These are phyloP conservation scores for Eucalyptus polyanthemos DNA, from an alignment of 345 rosid genomes.

Conservation along the genomic window DNA sequence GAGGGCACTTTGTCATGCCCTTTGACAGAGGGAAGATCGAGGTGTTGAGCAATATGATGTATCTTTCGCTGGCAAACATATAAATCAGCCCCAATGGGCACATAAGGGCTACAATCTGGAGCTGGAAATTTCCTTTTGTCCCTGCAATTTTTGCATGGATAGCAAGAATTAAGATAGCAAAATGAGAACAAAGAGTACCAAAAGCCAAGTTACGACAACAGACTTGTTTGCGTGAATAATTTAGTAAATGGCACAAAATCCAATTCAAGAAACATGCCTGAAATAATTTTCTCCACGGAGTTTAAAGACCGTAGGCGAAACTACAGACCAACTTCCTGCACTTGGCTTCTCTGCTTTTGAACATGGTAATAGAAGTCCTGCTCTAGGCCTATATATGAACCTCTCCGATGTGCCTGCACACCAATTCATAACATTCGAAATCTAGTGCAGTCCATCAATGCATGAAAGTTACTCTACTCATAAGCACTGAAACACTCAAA, in stretches of 20 bases:
- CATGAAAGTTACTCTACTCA: background rate
- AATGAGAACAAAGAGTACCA: background rate
- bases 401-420: slow-evolving; percentile 39
- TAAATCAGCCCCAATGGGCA: slow-evolving; percentile 64
- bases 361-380: slow-evolving; percentile 47
- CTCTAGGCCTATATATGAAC: slow-evolving; percentile 42
- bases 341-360: slow-evolving; percentile 9
- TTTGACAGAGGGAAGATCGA: slow-evolving; percentile 50
- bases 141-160: slow-evolving; percentile 14
- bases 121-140: slow-evolving; percentile 63
- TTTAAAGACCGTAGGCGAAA: background rate
- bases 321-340: background rate
- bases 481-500: background rate
- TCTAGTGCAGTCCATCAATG: background rate
- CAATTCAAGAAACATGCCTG: slow-evolving; percentile 16
- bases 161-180: background rate
- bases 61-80: slow-evolving; percentile 51
- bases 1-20: slow-evolving; percentile 27
- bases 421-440: background rate
- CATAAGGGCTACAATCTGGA: slow-evolving; percentile 43
- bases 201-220: background rate
- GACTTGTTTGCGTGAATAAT: background rate
- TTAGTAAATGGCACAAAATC: background rate
- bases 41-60: slow-evolving; percentile 66
- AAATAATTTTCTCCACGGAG: slow-evolving; percentile 54